Percentiles rank a stretch among this genome's conserved stretches.
phyloP scores from a whole-genome alignment of 1,139 yeast genomes.

The Yamadazyma taylorii region DNA sequence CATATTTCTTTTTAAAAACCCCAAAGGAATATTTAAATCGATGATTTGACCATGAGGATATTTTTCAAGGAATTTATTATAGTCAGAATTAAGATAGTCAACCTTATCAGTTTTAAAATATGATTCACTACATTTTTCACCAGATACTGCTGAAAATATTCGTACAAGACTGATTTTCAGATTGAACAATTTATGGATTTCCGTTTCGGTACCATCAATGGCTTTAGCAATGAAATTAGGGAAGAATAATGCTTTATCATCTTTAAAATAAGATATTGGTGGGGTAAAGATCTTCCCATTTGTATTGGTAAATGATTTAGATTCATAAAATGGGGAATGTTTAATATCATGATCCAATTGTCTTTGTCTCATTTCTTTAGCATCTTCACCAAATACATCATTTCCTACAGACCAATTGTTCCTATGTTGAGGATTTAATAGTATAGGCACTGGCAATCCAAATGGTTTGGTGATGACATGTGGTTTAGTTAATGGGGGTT shows the following conservation, averaged over 20 bases:
- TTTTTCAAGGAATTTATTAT: constrained; percentile 27
- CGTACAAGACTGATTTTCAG: constrained; percentile 65
- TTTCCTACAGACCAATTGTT: constrained; percentile 23
- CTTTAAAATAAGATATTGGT: constrained; percentile 73
- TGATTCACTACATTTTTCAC: constrained; percentile 64
- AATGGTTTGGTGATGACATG: constrained; percentile 36
- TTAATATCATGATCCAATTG: constrained; percentile 72
- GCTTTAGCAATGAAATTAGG: constrained; percentile 77
- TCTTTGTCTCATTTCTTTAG: constrained; percentile 53
- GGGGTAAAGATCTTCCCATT: constrained; percentile 83
- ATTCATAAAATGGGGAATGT: constrained; percentile 84
- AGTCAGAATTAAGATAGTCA: constrained; percentile 35
- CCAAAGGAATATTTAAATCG: constrained; percentile 74
- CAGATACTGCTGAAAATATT: constrained; percentile 67
- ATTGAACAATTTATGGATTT: constrained; percentile 36
- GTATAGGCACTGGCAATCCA: constrained; percentile 36
- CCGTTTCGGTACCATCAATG: constrained; percentile 41
- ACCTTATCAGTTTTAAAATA: constrained; percentile 51
- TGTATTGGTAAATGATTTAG: constrained; percentile 75
- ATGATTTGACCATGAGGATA: constrained; percentile 65
- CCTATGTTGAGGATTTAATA: constrained; percentile 25
- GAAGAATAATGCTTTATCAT: constrained; percentile 76
- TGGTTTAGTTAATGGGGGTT: constrained; percentile 31
- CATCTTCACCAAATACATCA: constrained; percentile 37
- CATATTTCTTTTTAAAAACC: constrained; percentile 62